Evolutionary conservation across 495 filamentous ascomycete species (phyloP).

Genomic region (Penicillium ucsense): DNA sequence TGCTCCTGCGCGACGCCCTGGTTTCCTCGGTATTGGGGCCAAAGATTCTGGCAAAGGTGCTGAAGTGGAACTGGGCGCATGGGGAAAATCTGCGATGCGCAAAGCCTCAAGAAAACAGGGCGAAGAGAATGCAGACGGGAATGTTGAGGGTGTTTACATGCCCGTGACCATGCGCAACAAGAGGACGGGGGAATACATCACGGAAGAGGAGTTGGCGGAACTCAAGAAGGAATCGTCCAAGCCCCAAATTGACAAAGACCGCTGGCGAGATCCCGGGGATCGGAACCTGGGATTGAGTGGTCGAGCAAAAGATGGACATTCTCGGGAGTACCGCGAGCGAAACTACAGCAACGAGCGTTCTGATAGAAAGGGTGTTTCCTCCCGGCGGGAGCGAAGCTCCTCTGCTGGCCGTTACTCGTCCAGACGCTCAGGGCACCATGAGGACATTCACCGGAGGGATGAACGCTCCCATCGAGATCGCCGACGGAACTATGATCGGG

Average conservation of each 20-base stretch:
- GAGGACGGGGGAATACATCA: slow-evolving; percentile 55
- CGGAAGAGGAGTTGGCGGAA: slow-evolving; percentile 49
- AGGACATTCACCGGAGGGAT: slow-evolving; percentile 19
- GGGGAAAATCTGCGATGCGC: slow-evolving; percentile 59
- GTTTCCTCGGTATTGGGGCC: slow-evolving; percentile 77
- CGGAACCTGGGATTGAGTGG: slow-evolving; percentile 41
- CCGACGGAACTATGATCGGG: slow-evolving; percentile 16
- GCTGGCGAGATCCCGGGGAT: slow-evolving; percentile 41
- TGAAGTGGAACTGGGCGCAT: slow-evolving; percentile 65
- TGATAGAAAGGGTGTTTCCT: slow-evolving; percentile 22
- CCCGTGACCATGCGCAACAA: slow-evolving; percentile 58
- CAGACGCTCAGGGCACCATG: slow-evolving; percentile 24
- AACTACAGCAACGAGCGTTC: slow-evolving; percentile 24
- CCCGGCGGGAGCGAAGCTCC: slow-evolving; percentile 27
- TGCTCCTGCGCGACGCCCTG: slow-evolving; percentile 56
- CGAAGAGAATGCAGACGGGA: slow-evolving; percentile 22
- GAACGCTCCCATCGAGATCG: slow-evolving; percentile 24
- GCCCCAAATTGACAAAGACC: slow-evolving; percentile 28
- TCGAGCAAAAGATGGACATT: slow-evolving; percentile 25
- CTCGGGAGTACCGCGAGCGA: slow-evolving; percentile 17
- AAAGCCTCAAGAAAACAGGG: slow-evolving; percentile 41
- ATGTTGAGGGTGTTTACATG: slow-evolving; percentile 49
- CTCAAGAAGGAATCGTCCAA: slow-evolving; percentile 35
- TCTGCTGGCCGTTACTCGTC: slow-evolving; percentile 26
- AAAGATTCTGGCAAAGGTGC: slow-evolving; percentile 57